A percentile compares a stretch with the other conserved stretches of the same genome.
Conservation (phyloP, 1,139 yeast genomes). For the Diutina catenulata region DNA sequence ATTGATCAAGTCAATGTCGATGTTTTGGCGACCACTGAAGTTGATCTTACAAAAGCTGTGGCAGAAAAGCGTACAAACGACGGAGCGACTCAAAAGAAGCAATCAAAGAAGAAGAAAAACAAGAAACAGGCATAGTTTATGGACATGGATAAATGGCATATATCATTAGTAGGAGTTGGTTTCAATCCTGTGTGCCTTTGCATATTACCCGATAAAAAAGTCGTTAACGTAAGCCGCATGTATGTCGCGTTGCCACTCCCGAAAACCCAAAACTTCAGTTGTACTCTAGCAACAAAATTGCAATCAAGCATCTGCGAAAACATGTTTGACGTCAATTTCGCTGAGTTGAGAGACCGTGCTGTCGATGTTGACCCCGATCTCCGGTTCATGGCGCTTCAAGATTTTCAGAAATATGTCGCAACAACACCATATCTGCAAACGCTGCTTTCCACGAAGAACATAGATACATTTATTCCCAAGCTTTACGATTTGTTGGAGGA, state of each 20-base stretch:
- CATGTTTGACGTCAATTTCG: conserved; percentile 10
- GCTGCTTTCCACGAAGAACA: conserved; percentile 8
- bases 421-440: conserved; percentile 11
- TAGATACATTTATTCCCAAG: conserved; percentile 34
- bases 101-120: background rate
- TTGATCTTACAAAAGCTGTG: background rate
- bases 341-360: conserved; percentile 33
- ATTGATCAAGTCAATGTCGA: conserved; percentile 4
- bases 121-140: too few relatives aligned
- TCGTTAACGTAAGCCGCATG: too few relatives aligned
- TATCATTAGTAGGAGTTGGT: too few relatives aligned
- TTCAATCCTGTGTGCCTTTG: too few relatives aligned
- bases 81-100: background rate
- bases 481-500: conserved; percentile 49
- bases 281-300: too few relatives aligned
- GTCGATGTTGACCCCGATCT: conserved; percentile 71
- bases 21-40: background rate
- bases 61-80: background rate
- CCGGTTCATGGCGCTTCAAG: conserved; percentile 80
- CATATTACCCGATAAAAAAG: too few relatives aligned
- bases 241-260: too few relatives aligned
- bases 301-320: too few relatives aligned
- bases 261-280: too few relatives aligned
- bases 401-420: conserved; percentile 40
- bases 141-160: too few relatives aligned